Conservation (phyloP, 345 rosid species). For the Diplotaxis tenuifolia region DNA sequence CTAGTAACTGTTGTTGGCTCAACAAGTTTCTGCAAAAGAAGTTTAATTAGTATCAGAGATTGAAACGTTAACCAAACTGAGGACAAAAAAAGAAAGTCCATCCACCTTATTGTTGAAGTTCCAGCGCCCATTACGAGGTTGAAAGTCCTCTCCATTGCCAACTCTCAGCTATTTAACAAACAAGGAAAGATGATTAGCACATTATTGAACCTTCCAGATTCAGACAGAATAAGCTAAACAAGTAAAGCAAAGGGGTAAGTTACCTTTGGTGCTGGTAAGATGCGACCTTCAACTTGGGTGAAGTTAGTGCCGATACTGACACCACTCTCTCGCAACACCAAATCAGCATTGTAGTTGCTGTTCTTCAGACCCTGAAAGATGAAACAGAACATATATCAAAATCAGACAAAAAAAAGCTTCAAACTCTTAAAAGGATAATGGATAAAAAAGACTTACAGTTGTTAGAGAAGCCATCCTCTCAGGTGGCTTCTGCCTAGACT, state of each 20-base stretch:
- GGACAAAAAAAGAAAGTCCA: not conserved
- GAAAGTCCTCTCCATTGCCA: conserved; percentile 81
- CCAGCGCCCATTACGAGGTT: conserved; percentile 86
- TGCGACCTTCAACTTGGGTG: conserved; percentile 81
- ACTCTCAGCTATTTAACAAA: conserved; percentile 58
- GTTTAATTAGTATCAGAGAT: not conserved
- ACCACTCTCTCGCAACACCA: conserved; percentile 68
- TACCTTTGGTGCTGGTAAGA: conserved; percentile 77
- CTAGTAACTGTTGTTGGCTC: conserved; percentile 64
- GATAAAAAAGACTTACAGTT: conserved; percentile 46
- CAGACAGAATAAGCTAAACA: not conserved
- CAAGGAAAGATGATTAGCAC: not conserved
- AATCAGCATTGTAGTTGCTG: conserved; percentile 72
- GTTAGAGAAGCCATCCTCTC: conserved; percentile 76
- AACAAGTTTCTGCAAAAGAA: conserved; percentile 57
- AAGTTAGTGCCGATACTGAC: conserved; percentile 56
- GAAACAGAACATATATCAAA: not conserved
- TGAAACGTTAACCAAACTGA: not conserved
- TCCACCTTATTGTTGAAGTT: conserved; percentile 84
- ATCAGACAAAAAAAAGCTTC: not conserved
- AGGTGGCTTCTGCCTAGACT: conserved; percentile 91
- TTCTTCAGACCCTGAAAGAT: conserved; percentile 56
- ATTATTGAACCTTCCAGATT: not conserved
- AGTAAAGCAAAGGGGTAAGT: not conserved
- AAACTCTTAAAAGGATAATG: not conserved